Conservation (phyloP, 1,139 yeast genomes). For the Nakaseomyces delphensis region DNA sequence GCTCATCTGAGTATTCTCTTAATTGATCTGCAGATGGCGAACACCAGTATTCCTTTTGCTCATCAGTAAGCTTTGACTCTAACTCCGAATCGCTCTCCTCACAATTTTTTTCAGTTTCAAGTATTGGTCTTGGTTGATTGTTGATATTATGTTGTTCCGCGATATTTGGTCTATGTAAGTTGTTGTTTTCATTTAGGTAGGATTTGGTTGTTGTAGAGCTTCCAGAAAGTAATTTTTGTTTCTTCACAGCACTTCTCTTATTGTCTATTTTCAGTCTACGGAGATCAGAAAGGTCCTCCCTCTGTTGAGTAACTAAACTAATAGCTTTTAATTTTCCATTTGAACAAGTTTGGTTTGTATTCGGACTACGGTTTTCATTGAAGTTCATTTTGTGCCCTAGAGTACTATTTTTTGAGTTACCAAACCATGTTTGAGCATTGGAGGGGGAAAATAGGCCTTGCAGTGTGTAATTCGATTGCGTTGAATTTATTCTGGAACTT, state of each 20-base stretch:
- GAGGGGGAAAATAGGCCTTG: constrained; percentile 34
- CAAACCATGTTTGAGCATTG: constrained; percentile 19
- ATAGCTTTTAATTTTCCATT: constrained; percentile 12
- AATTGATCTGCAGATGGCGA: constrained; percentile 59
- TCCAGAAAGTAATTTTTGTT: constrained; percentile 32
- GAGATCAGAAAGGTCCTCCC: constrained; percentile 18
- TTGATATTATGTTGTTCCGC: constrained; percentile 12
- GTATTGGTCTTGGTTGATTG: background rate
- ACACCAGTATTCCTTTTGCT: constrained; percentile 61
- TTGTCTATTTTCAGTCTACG: constrained; percentile 34
- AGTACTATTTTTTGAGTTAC: constrained; percentile 6
- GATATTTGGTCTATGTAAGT: constrained; percentile 8
- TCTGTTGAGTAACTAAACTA: constrained; percentile 12
- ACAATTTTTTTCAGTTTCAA: background rate
- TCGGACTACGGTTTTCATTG: background rate
- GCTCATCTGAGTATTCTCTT: constrained; percentile 38
- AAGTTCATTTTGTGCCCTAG: constrained; percentile 8
- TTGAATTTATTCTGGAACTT: constrained; percentile 29
- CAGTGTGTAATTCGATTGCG: constrained; percentile 25
- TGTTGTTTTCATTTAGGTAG: constrained; percentile 19
- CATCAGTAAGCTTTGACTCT: background rate
- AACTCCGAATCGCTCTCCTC: background rate
- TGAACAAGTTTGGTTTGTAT: constrained; percentile 6
- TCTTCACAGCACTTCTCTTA: constrained; percentile 35
- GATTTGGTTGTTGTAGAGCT: constrained; percentile 28